Evolutionary conservation across 2,329 filamentous ascomycete genomes (phyloP), one percentile per base, ranked within the genome.

Genomic region (Pseudogymnoascus sp.): DNA sequence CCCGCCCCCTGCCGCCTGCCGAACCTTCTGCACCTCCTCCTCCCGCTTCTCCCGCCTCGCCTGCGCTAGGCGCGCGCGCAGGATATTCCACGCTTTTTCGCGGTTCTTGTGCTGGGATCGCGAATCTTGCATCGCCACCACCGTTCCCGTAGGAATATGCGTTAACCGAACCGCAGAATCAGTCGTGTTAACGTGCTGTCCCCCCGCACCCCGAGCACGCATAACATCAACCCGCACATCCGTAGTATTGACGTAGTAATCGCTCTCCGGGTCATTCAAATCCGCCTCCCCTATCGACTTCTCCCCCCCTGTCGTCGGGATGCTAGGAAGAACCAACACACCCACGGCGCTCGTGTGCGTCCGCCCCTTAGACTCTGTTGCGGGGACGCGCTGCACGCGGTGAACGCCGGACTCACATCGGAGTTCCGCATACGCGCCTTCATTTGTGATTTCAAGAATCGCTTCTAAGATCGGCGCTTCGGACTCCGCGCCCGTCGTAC

Each of bases 141-240:
- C 85, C 0, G 87, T 95, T 51, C 89, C 90, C 0, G 92, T 96
- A 1, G 95, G 95, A 5, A 89, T 76, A 78, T 99, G 95, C 1
- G 93, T 97, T 71, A 99, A 81, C 8, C 95, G 88, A 66, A 99
- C 90, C 3, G 95, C 95, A 31, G 91, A 96, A 78, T 99, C 95
- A 0, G 95, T 99, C 75, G 93, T 97, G 78, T 99, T 99, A 73
- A 99, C 95, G 76, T 99, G 95, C 78, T 99, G 95, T 0, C 95
- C 95, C 34, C 95, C 95, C 0, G 95, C 93, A 65, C 95, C 95
- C 54, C 91, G 81, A 0, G 95, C 92, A 14, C 93, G 84, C 93
- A 97, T 96, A 66, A 92, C 91, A 73, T 99, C 95, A 18, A 85
- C 80, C 61, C 83, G 83, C 23, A 99, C 91, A 65, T 99, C 93